phyloP scores from a whole-genome alignment of 345 rosid species.

The Fremontodendron californicum region DNA sequence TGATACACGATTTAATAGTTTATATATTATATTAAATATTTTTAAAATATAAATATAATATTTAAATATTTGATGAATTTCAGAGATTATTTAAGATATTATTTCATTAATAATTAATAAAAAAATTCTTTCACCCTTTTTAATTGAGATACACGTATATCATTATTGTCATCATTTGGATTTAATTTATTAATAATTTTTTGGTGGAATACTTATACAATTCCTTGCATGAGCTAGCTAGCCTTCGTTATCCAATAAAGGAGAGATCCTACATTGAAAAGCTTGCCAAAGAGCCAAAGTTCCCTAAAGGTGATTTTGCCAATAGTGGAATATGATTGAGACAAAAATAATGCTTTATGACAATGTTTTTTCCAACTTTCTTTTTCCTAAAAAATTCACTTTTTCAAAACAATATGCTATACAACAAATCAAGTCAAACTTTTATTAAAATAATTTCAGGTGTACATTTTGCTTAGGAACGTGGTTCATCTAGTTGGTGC shows the following conservation, averaged over 20 bases:
- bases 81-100: too few relatives aligned
- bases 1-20: too few relatives aligned
- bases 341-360: not conserved
- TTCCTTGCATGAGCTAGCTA: not conserved
- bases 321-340: conserved; percentile 4
- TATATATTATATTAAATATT: too few relatives aligned
- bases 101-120: too few relatives aligned
- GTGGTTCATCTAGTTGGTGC: not conserved
- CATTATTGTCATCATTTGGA: not conserved
- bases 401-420: not conserved
- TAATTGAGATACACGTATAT: not conserved
- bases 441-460: not conserved
- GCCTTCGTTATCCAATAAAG: not conserved
- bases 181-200: not conserved
- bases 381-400: not conserved
- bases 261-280: not conserved
- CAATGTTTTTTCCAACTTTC: too few relatives aligned
- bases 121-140: not conserved
- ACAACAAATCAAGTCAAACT: not conserved
- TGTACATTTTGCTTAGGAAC: not conserved
- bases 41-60: too few relatives aligned
- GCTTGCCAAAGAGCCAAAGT: not conserved
- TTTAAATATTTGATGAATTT: too few relatives aligned
- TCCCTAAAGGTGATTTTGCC: not conserved
- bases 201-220: not conserved